Base-by-base conservation (phyloP, 176 grass and related monocot genomes). In the Raddia guianensis region DNA sequence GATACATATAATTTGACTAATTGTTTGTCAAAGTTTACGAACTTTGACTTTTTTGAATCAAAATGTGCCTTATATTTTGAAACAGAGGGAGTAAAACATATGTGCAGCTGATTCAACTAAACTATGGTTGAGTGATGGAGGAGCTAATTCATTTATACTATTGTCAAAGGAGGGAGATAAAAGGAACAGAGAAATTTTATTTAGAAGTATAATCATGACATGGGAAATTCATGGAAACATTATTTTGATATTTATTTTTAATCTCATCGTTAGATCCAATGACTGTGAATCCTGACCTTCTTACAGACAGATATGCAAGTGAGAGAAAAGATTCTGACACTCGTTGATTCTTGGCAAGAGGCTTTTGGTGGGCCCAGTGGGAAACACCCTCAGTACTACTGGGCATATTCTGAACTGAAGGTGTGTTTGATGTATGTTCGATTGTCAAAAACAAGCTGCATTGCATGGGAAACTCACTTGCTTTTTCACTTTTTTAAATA, bases 301-400 rank as follows among this genome's bases (percentile, higher is more conserved):
- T 59, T 12, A n/a, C 81, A 93, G 91, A 69, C 86, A 27, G 89
- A 93, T 79, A 80, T 78, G 74, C 84, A 83, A 87, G 87, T 97
- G 62, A 89, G 89, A 33, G 84, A 90, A 37, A 93, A 97, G 88
- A 88, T 93, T 72, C 68, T 97, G 71, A 62, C 66, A 70, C 87
- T 97, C 7, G 49, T 97, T 3, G 91, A 97, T 53, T 93, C 91
- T 13, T 97, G 94, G 91, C 91, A 97, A 89, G 89, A 93, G 80
- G 91, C 94, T 15, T 93, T 97, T 83, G 91, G 94, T 74, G 91
- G 89, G 37, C 69, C 89, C n/a, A 69, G 70, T 16, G 91, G 94
- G 54, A 97, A 90, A 33, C 88, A 87, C 70, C 89, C 94, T 49
- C 94, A 93, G 18, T 93, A 87, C 45, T 97, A 89, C 59, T 93